Conservation (phyloP, 129 eudicot genomes). For the Arctium minus region DNA sequence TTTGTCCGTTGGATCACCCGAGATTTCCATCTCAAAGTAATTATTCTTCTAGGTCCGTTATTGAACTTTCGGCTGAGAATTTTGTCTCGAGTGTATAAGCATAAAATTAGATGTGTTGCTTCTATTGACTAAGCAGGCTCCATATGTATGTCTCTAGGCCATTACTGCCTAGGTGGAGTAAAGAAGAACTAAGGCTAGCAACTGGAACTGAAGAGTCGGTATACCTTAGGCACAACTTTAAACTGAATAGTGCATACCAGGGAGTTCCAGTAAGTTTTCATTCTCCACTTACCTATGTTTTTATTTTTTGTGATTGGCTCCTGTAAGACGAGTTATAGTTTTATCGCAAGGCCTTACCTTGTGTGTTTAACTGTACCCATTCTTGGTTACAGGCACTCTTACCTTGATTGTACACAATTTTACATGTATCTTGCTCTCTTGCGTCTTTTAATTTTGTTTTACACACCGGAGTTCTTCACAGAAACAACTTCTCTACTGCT, state of each 20-base stretch:
- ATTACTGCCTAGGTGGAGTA: slow-evolving; percentile 49
- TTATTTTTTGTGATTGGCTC: background rate
- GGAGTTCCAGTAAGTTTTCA: slow-evolving; percentile 64
- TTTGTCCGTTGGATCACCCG: slow-evolving; percentile 25
- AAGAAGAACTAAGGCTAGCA: slow-evolving; percentile 65
- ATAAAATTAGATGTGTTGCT: background rate
- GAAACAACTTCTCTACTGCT: too few species aligned
- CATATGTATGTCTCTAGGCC: slow-evolving; percentile 14
- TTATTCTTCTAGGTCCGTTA: slow-evolving; percentile 37
- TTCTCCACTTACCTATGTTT: background rate
- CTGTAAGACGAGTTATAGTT: background rate
- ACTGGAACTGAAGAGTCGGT: slow-evolving; percentile 48
- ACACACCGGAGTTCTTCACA: too few species aligned
- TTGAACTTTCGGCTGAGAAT: background rate
- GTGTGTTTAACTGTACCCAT: too few species aligned
- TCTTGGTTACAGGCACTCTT: too few species aligned
- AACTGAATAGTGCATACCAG: slow-evolving; percentile 61
- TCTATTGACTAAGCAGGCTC: slow-evolving; percentile 5
- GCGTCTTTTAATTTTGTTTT: too few species aligned
- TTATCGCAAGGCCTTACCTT: too few species aligned
- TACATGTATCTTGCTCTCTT: too few species aligned
- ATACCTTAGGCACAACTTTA: slow-evolving; percentile 48
- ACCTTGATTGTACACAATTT: too few species aligned
- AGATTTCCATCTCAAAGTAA: slow-evolving; percentile 20
- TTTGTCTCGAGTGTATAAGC: background rate